Conservation (phyloP, 805 yeast species). For the Kuraishia molischiana region DNA sequence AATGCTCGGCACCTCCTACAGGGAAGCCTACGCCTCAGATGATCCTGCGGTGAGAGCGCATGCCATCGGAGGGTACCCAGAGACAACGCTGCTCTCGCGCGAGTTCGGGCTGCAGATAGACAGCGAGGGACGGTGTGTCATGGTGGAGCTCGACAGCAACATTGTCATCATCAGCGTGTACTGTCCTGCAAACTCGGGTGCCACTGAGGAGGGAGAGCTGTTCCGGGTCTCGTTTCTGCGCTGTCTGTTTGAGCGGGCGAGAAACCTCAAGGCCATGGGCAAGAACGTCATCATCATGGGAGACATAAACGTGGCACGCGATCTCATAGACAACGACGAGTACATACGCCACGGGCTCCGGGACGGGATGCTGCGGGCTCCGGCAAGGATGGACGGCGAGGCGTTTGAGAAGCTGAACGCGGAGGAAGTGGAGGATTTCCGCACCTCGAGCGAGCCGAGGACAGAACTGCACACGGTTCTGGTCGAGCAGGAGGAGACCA, state of each 20-base stretch:
- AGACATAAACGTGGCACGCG: slow-evolving; percentile 76
- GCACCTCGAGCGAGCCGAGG: slow-evolving; percentile 30
- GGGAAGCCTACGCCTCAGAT: slow-evolving; percentile 12
- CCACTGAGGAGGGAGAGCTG: slow-evolving; percentile 54
- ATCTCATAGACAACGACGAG: slow-evolving; percentile 78
- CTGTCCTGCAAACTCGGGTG: slow-evolving; percentile 87
- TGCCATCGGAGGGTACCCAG: slow-evolving; percentile 66
- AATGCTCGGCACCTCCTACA: slow-evolving; percentile 11
- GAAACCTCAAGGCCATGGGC: slow-evolving; percentile 41
- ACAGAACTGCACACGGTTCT: slow-evolving; percentile 34
- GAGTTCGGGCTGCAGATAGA: slow-evolving; percentile 41
- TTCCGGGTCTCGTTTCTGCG: slow-evolving; percentile 50
- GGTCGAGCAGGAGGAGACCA: slow-evolving; percentile 8
- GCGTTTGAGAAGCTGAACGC: slow-evolving; percentile 27
- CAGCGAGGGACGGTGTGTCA: slow-evolving; percentile 74
- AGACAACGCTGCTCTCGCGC: slow-evolving; percentile 14
- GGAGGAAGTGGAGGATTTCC: slow-evolving; percentile 21
- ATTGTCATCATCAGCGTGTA: slow-evolving; percentile 59
- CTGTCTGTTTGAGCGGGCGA: slow-evolving; percentile 51
- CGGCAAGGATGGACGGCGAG: slow-evolving; percentile 8
- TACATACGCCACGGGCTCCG: slow-evolving; percentile 35
- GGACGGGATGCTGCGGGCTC: slow-evolving; percentile 20
- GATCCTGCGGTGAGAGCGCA: slow-evolving; percentile 4
- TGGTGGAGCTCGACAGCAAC: slow-evolving; percentile 59
- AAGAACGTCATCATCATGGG: slow-evolving; percentile 78